A percentile compares a stretch with the other conserved stretches of the same genome.
Evolutionary conservation across 208 protist species (phyloP).

Genomic region (Herpetomonas samuelpessoai): DNA sequence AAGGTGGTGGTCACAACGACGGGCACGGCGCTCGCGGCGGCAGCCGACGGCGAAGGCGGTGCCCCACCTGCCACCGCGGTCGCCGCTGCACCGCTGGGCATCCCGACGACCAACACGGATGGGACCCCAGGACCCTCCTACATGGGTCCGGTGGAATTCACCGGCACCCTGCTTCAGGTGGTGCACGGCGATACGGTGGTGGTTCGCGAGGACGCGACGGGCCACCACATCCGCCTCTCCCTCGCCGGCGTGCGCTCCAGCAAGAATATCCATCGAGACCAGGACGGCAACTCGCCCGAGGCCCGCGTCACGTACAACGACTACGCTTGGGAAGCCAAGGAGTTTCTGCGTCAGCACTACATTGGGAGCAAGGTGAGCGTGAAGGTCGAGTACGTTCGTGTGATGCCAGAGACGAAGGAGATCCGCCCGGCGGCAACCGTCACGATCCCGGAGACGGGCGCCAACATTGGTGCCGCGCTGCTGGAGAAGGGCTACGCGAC

Average conservation of each 20-base stretch:
- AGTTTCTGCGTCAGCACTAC: constrained; percentile 79
- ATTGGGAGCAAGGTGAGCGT: constrained; percentile 78
- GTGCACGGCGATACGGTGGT: constrained; percentile 82
- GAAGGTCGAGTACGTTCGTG: constrained; percentile 72
- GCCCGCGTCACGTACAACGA: constrained; percentile 82
- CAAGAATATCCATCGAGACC: constrained; percentile 79
- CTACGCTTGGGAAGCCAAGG: constrained; percentile 86
- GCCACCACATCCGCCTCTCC: constrained; percentile 56
- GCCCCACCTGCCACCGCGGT: constrained; percentile 13
- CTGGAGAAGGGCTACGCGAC: constrained; percentile 77
- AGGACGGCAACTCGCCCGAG: constrained; percentile 76
- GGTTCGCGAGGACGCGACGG: constrained; percentile 47
- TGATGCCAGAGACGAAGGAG: constrained; percentile 83
- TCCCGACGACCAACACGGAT: constrained; percentile 46
- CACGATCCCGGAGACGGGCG: constrained; percentile 47
- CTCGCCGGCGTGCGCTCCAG: constrained; percentile 77
- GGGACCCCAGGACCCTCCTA: constrained; percentile 44
- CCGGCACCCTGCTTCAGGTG: constrained; percentile 70
- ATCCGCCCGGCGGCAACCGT: constrained; percentile 67
- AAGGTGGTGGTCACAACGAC: constrained; percentile 5
- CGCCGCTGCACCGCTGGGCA: constrained; percentile 21
- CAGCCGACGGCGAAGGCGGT: constrained; percentile 3
- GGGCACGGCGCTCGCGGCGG: neutral
- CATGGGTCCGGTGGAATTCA: constrained; percentile 60
- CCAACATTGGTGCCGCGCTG: constrained; percentile 68